Base-by-base conservation (phyloP, 2,329 filamentous ascomycete genomes). In the Pestalotiopsis sp. region DNA sequence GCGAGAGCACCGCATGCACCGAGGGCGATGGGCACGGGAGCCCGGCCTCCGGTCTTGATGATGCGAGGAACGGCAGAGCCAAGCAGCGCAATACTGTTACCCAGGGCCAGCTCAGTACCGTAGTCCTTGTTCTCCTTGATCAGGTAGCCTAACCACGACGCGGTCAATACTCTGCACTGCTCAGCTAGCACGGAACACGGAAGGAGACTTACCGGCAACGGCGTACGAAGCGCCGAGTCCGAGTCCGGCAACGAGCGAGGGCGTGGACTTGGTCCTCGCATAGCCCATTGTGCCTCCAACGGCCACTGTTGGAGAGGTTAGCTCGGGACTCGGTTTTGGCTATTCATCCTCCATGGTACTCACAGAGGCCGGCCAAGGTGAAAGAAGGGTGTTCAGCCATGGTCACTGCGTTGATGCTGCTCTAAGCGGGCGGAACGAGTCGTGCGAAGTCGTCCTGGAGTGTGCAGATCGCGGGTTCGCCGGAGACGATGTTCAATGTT, bases 341-440 rank as follows among this genome's bases (percentile, higher is more conserved):
- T 23, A 1, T 20, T 17, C 3, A 63, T 36, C 38, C 64, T 6
- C 20, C 6, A 20, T 12, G 3, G 6, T 2, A 74, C 81, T 76
- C 74, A 82, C 81, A 65, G 2, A 82, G 77, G 57, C 73, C 79
- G 0, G 81, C 79, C 5, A 82, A 76, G 27, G 81, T 82, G 64
- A 82, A 82, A 0, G 80, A 81, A 52, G 80, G 81, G 68, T 82
- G 81, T 45, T 82, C 79, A 20, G 81, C 80, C 80, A 81, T 81
- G 27, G 20, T 66, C n/a, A 45, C 6, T n/a, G 23, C 6, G 58
- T 60, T 31, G 23, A 9, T 38, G 12, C 27, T 62, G 9, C 3
- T 14, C 13, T n/a, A 17, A n/a, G 27, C 38, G 13, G 27, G 7
- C 12, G 59, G 23, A 31, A 27, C 14, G 23, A 27, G 20, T 59